Evolutionary conservation across 2,329 filamentous ascomycete species (phyloP), one percentile per base, ranked within the genome.

Genomic region (Ilyonectria mors-panacis): DNA sequence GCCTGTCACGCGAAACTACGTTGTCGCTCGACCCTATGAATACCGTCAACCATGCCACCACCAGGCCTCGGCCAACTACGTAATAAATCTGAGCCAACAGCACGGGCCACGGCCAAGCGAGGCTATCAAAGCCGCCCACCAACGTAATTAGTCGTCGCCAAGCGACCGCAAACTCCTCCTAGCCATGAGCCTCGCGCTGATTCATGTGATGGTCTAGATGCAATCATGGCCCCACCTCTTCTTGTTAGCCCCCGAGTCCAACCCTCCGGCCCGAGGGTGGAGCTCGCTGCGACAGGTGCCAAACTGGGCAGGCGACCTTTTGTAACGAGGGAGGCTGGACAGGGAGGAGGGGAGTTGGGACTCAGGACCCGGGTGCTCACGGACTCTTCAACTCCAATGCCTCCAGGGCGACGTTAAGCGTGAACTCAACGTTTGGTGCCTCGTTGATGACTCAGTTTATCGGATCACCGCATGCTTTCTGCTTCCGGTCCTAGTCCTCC

Each of bases 241-340:
- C 51, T 30, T 55, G 42, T 53, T 65, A 53, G 59, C 60, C 59
- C 70, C 70, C 67, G 67, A 70, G 67, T 67, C 67, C 58, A 72
- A 57, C 61, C 59, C 66, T 70, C 71, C 73, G 65, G 62, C 51
- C 69, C 69, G 63, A 64, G 28, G 51, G 70, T 71, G 67, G 65
- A 53, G 63, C 65, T 35, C 51, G 57, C 57, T 61, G 51, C 58
- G 54, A 50, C 54, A 65, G 55, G 53, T 64, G 55, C 63, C 66
- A 66, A 62, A 60, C 56, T 66, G 59, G 60, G 53, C 42, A 58
- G 61, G 59, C 54, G 48, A 42, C 48, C 51, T 62, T 58, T 62
- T 45, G 63, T 64, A 39, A 64, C 30, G 39, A 44, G 15, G 37
- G 51, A 58, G 59, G 53, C 56, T 50, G 44, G 59, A 42, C 59